A percentile compares a stretch with the other conserved stretches of the same genome.
Conservation (phyloP, 345 rosid species). For the Gossypium stocksii region DNA sequence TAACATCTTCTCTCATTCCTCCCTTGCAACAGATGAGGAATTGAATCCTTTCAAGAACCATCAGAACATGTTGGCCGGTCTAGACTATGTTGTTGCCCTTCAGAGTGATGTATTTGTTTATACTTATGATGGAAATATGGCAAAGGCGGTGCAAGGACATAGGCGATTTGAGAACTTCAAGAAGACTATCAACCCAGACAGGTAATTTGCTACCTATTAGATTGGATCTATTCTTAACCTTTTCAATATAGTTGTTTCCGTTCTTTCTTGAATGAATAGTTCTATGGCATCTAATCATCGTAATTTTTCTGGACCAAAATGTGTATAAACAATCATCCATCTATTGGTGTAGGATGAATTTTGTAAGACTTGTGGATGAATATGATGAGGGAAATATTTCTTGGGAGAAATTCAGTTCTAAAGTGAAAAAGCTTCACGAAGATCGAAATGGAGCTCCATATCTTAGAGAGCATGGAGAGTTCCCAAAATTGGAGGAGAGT, state of each 20-base stretch:
- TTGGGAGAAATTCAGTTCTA: slow-evolving; percentile 82
- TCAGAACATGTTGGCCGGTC: slow-evolving; percentile 93
- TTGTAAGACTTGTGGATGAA: slow-evolving; percentile 75
- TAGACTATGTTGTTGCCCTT: slow-evolving; percentile 86
- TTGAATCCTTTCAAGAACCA: slow-evolving; percentile 52
- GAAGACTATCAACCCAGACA: slow-evolving; percentile 89
- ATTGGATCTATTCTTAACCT: background rate
- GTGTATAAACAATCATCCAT: background rate
- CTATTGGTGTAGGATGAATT: slow-evolving; percentile 61
- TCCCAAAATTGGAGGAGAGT: slow-evolving; percentile 90
- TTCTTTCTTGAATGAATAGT: slow-evolving; percentile 3
- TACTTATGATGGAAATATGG: slow-evolving; percentile 96
- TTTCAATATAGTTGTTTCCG: background rate
- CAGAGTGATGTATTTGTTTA: slow-evolving; percentile 81
- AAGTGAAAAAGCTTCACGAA: slow-evolving; percentile 76
- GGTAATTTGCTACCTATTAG: slow-evolving; percentile 32
- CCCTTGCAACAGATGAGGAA: slow-evolving; percentile 72
- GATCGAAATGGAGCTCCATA: slow-evolving; percentile 72
- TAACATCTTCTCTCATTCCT: slow-evolving; percentile 75
- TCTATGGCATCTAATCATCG: background rate
- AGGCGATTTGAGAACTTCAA: slow-evolving; percentile 78
- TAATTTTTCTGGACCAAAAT: background rate
- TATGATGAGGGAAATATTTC: slow-evolving; percentile 67
- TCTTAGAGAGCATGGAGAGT: slow-evolving; percentile 64
- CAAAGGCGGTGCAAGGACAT: slow-evolving; percentile 96